A percentile compares a stretch with the other conserved stretches of the same genome.
Evolutionary conservation across 2,329 filamentous ascomycete species (phyloP).

Genomic region (Ceratocystis alfenasii): DNA sequence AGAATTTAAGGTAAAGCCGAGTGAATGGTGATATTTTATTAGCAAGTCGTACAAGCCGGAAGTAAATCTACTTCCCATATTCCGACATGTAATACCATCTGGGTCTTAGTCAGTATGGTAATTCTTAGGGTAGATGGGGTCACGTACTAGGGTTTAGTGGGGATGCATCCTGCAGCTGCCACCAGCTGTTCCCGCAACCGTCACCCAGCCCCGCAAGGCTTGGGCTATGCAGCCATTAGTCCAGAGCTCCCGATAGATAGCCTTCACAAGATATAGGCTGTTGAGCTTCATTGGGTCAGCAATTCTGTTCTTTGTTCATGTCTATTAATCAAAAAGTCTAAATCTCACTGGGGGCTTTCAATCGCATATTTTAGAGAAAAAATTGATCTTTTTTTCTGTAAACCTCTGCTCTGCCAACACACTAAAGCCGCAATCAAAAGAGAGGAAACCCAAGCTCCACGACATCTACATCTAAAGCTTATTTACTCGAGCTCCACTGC

Average conservation of each 20-base stretch:
- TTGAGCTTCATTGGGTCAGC: constrained; percentile 1
- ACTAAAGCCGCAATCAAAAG: constrained; percentile 13
- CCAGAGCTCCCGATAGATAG: constrained; percentile 9
- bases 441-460: not conserved
- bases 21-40: not conserved
- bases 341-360: not conserved
- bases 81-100: not conserved
- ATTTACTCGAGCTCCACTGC: constrained; percentile 16
- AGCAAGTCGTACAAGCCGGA: not conserved
- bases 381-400: not conserved
- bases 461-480: constrained; percentile 5
- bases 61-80: not conserved
- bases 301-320: not conserved
- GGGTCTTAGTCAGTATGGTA: no score
- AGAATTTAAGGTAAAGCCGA: not conserved
- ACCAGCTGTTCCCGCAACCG: not conserved
- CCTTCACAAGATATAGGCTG: not conserved
- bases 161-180: not conserved
- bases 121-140: not conserved
- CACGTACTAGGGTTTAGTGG: not conserved
- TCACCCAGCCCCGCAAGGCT: constrained; percentile 19
- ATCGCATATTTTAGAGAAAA: not conserved
- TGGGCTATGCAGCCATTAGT: constrained; percentile 8
- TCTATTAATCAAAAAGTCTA: not conserved
- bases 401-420: not conserved